Conservation (phyloP, 2,329 filamentous ascomycete species). For the Xylariaceae sp. region DNA sequence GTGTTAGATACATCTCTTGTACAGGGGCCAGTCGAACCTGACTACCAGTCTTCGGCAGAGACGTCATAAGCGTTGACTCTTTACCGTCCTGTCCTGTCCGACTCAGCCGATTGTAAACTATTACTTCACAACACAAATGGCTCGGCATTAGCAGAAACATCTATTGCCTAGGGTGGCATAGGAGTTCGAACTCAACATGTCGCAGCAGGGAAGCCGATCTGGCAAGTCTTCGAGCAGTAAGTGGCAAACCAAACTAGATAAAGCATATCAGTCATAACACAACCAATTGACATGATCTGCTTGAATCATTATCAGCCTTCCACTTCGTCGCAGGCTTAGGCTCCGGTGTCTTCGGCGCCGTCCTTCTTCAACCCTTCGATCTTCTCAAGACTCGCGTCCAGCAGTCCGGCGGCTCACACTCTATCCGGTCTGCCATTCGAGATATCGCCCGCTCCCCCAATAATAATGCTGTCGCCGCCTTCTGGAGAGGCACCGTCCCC, state of each 20-base stretch:
- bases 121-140: constrained; percentile 18
- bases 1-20: background rate
- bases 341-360: constrained; percentile 86
- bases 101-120: background rate
- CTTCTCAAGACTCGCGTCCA: constrained; percentile 96
- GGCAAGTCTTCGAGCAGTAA: constrained; percentile 39
- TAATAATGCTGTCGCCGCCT: constrained; percentile 67
- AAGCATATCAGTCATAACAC: background rate
- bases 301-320: constrained; percentile 73
- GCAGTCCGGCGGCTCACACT: constrained; percentile 75
- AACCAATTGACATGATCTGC: background rate
- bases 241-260: constrained; percentile 20
- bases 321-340: constrained; percentile 89
- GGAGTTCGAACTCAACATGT: constrained; percentile 30
- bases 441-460: constrained; percentile 71
- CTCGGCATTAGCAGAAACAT: constrained; percentile 15
- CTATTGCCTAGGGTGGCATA: constrained; percentile 18
- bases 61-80: constrained; percentile 9
- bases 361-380: constrained; percentile 92
- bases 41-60: background rate
- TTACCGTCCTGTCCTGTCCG: too few relatives aligned
- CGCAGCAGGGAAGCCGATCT: constrained; percentile 26
- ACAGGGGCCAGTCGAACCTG: background rate
- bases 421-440: constrained; percentile 72
- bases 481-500: constrained; percentile 93